Base-by-base conservation (phyloP, 768 basidiomycete genomes). In the Ramaria sp. region DNA sequence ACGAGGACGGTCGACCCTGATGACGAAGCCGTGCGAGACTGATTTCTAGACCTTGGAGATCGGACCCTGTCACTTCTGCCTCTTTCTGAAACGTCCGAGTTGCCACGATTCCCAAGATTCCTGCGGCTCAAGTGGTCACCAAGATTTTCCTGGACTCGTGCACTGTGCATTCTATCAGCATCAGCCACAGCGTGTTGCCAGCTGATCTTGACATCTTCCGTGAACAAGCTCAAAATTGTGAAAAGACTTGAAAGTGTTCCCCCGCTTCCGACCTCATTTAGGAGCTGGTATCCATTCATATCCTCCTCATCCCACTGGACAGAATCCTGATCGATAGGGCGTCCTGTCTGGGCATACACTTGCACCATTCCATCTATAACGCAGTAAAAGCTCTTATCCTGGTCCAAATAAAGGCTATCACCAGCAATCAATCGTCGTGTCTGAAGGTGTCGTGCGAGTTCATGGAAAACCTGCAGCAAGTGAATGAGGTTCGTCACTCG, bases 301-400 rank as follows among this genome's bases (percentile, higher is more conserved):
- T 89, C 84, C 64, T 90, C 88, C 54, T 84, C 82, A 39, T 90
- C 89, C 83, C 85, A 89, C 12, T 78, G 70, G 42, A 79, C 80
- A 54, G 78, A 77, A 52, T 57, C 66, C n/a, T 71, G 73, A 4
- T 68, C 69, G 31, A 76, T 74, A 12, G 72, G 71, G 60, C 79
- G 77, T 5, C 80, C 82, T 0, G 84, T 82, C 58, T 81, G 80
- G 15, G 90, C 90, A 67, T 80, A 96, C 11, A 98, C 91, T 65
- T 99, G 91, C 13, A 95, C 95, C 59, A 80, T 87, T n/a, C 96
- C 96, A 68, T 99, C 96, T 33, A 98, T 86, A 34, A 99, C 95
- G 67, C 92, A 97, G 70, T 97, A 98, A 71, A 99, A 99, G 61
- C 86, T 92, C 64, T 91, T 91, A 72, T 97, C 89, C 65, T 88